phyloP scores from a whole-genome alignment of 169 alveolate genomes.

The Cryptosporidium parvum region DNA sequence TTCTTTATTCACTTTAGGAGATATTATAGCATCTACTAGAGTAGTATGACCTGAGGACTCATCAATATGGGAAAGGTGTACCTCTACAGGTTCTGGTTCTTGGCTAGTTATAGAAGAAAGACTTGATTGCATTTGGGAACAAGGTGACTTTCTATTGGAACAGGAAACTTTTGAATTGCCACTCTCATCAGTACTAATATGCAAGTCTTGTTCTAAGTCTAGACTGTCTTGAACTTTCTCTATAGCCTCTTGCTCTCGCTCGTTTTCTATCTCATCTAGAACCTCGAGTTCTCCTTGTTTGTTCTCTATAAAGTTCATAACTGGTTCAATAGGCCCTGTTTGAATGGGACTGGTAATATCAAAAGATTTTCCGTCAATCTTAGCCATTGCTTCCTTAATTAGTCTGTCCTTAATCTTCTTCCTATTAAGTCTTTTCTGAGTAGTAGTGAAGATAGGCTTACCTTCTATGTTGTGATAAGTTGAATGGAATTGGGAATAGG shows the following conservation, averaged over 20 bases:
- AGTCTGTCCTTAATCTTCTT: constrained; percentile 38
- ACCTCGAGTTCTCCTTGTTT: constrained; percentile 27
- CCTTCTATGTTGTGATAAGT: constrained; percentile 73
- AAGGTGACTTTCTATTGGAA: background rate
- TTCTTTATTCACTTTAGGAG: background rate
- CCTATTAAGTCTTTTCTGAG: constrained; percentile 66
- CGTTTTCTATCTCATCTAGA: constrained; percentile 32
- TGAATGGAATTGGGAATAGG: constrained; percentile 49
- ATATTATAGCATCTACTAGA: constrained; percentile 17
- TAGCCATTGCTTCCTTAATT: constrained; percentile 45
- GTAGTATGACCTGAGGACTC: constrained; percentile 12
- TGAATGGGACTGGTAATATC: background rate
- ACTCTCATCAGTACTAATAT: background rate
- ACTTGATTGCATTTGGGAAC: background rate
- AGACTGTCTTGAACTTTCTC: constrained; percentile 11
- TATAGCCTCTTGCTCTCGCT: background rate
- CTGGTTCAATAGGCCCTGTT: background rate
- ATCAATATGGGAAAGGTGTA: constrained; percentile 35
- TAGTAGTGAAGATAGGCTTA: constrained; percentile 56
- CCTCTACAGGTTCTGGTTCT: background rate
- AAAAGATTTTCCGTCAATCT: background rate
- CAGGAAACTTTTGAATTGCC: background rate
- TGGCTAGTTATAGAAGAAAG: background rate
- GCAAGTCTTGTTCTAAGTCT: background rate
- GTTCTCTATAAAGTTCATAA: background rate